Percentiles rank a stretch among this genome's conserved stretches.
These are phyloP conservation scores for Cerioporus squamosus DNA, from an alignment of 1,284 basidiomycete species.

Conservation along the genomic window DNA sequence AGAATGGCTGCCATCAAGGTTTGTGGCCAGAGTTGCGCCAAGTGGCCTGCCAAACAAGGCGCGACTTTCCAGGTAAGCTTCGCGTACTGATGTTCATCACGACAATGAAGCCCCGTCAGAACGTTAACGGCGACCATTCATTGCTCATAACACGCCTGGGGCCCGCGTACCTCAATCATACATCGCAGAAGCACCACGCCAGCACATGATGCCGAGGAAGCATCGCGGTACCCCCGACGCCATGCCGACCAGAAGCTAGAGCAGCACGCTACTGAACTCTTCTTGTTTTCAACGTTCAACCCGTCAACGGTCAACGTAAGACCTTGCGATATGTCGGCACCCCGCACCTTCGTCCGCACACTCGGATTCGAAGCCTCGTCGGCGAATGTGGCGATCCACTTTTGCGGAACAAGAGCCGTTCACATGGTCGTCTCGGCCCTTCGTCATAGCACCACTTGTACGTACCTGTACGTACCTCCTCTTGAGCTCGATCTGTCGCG, in stretches of 20 bases:
- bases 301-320: conserved; percentile 2
- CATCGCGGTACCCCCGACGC: not conserved
- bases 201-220: not conserved
- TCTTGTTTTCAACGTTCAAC: not conserved
- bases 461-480: too few relatives aligned
- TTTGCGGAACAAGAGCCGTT: too few relatives aligned
- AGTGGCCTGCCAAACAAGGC: not conserved
- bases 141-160: too few relatives aligned
- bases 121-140: too few relatives aligned
- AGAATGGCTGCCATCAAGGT: not conserved
- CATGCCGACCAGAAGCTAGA: conserved; percentile 2
- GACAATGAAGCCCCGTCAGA: not conserved
- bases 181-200: too few relatives aligned
- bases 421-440: too few relatives aligned
- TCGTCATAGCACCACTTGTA: too few relatives aligned
- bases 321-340: conserved; percentile 1
- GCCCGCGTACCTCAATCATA: too few relatives aligned
- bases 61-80: not conserved
- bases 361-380: not conserved
- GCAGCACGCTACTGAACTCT: conserved; percentile 3
- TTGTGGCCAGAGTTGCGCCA: not conserved
- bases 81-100: not conserved
- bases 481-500: too few relatives aligned
- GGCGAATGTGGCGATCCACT: not conserved
- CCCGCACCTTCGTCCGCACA: not conserved